Base-by-base conservation (phyloP, 2,329 filamentous ascomycete genomes). In the Penicillium corylophilum region DNA sequence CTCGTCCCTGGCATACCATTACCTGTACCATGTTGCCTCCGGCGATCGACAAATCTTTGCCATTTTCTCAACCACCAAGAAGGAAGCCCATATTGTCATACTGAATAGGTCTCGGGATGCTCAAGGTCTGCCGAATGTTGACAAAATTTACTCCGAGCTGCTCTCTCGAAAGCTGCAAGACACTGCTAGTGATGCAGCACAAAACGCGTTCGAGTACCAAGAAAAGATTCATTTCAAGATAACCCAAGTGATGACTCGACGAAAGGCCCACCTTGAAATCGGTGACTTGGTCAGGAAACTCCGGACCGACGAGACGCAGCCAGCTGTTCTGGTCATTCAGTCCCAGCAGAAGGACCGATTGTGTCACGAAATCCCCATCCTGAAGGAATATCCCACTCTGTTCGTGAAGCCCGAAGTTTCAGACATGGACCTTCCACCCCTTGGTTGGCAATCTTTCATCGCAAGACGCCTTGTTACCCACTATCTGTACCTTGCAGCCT, bases 1-100 rank as follows among this genome's bases (percentile, higher is more conserved):
- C 2, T 84, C 86, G 0, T 79, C 84, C 1, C 79, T 97, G 68
- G 86, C 86, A 18, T 99, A 95, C 67, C 80, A 97, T 48, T 96
- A 94, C 66, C 78, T 99, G 24, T 96, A 96, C 51, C 94, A 99
- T 71, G 88, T 99, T 65, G 86, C 87, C 40, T 86, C 91, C 12
- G 91, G 92, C 3, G 93, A 99, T 51, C 83, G 90, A 31, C 92
- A 99, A 65, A 87, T 99, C 46, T 97, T 96, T 69, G 92, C 90
- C 1, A 71, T 99, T 5, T 96, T 99, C 71, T 97, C 93, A 0
- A 93, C 90, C 0, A 83, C 84, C 0, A 87, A 82, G 57, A 81
- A 85, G 12, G 85, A 94, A 63, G 94, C 92, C 0, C 84, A 96
- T 63, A 83, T 99, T 45, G 80, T 97, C 45, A 87, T 96, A n/a